Base-by-base conservation (phyloP, 306 rosid genomes). In the Sechiopsis laciniata region DNA sequence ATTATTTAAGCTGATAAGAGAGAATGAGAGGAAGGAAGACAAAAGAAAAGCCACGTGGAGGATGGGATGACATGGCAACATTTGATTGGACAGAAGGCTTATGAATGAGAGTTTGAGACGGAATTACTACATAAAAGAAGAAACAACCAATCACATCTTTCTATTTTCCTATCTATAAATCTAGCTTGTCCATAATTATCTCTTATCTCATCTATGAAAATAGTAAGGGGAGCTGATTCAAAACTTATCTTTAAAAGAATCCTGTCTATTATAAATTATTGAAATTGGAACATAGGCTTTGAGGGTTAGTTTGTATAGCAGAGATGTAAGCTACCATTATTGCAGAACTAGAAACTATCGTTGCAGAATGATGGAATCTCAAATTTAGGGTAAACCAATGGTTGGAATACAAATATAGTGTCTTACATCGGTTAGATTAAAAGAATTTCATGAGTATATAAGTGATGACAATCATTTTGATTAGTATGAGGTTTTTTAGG, bases 41-140 rank as follows among this genome's bases (percentile, higher is more conserved):
- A 48, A 68, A 68, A 48, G 29, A 8, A 21, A 50, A 24, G 35
- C 46, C 46, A 51, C 16, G 57, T 50, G 73, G 73, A 50, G 57
- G 58, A 68, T 50, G 73, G 58, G 21, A 69, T 69, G 45, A 16
- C 58, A 7, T 50, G 58, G 73, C 58, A 0, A 69, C 45, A 22
- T 50, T 0, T 0, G 22, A 50, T 50, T 69, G 74, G 37, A 14
- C 5, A 32, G 35, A 29, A 35, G 63, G 59, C 12, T 54, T 21
- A 4, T 20, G 10, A 46, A 3, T 10, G 53, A 45, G 29, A 42
- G 19, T 67, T 67, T 14, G 26, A 67, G n/a, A 67, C 37, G 72
- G 40, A n/a, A 20, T 46, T 67, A 20, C 32, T 17, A 10, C 35
- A 9, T 35, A 50, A 24, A 24, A 32, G 37, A 32, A 32, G 37